phyloP scores from a whole-genome alignment of 495 filamentous ascomycete species.

The Parmelia sp. region DNA sequence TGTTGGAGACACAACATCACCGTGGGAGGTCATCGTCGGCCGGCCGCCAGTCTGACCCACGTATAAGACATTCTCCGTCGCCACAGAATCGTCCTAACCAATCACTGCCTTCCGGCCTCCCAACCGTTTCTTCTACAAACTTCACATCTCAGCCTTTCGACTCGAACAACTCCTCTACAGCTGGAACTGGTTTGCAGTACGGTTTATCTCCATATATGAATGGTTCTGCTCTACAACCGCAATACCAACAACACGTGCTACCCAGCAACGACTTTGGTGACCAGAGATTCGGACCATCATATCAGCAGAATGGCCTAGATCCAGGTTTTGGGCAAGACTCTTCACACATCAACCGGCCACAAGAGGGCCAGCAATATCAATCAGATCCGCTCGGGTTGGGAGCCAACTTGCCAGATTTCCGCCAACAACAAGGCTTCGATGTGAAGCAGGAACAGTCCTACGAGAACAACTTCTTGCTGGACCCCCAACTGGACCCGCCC shows the following conservation, averaged over 20 bases:
- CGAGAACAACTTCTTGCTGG: slow-evolving; percentile 32
- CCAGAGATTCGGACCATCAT: slow-evolving; percentile 18
- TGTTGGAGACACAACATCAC: slow-evolving; percentile 24
- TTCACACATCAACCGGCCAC: slow-evolving; percentile 15
- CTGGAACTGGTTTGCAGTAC: slow-evolving; percentile 19
- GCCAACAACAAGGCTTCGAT: slow-evolving; percentile 17
- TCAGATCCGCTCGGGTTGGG: slow-evolving; percentile 19
- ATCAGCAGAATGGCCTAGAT: slow-evolving; percentile 21
- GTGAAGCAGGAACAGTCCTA: slow-evolving; percentile 21
- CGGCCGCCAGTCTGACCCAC: slow-evolving; percentile 22
- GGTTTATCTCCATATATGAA: slow-evolving; percentile 23
- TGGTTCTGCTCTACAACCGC: slow-evolving; percentile 15
- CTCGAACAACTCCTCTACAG: slow-evolving; percentile 16
- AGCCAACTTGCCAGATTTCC: slow-evolving; percentile 19
- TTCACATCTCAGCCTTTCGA: slow-evolving; percentile 23
- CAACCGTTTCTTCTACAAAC: slow-evolving; percentile 16
- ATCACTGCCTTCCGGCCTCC: slow-evolving; percentile 13
- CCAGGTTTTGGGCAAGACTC: slow-evolving; percentile 16
- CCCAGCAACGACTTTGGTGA: slow-evolving; percentile 23
- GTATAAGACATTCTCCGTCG: slow-evolving; percentile 29
- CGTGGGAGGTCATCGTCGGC: slow-evolving; percentile 27
- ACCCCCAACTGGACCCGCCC: slow-evolving; percentile 40
- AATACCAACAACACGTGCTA: slow-evolving; percentile 20
- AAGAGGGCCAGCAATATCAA: slow-evolving; percentile 20
- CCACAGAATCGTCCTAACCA: slow-evolving; percentile 24